Evolutionary conservation across 352 stramenopile species (phyloP).

Genomic region (Pythium dissotocum): DNA sequence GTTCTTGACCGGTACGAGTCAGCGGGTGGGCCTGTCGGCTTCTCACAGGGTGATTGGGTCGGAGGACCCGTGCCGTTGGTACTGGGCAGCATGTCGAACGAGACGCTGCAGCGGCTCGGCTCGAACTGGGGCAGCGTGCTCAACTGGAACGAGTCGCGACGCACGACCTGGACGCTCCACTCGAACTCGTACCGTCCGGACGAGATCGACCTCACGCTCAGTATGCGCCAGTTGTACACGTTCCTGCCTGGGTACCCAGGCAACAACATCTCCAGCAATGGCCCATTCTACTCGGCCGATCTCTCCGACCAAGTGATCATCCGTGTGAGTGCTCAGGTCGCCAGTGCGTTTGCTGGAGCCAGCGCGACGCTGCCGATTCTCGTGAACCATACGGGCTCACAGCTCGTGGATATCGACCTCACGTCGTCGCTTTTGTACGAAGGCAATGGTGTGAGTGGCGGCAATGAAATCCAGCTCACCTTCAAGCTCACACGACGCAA

Average conservation of each 20-base stretch:
- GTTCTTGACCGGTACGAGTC: slow-evolving; percentile 35
- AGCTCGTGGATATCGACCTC: slow-evolving; percentile 38
- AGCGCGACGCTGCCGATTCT: slow-evolving; percentile 34
- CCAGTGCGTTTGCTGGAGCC: slow-evolving; percentile 10
- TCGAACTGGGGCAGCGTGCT: neutral
- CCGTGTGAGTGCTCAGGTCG: slow-evolving; percentile 27
- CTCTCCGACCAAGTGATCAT: slow-evolving; percentile 43
- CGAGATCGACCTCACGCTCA: slow-evolving; percentile 43
- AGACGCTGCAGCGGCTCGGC: neutral
- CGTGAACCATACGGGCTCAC: slow-evolving; percentile 38
- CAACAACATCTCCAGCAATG: neutral
- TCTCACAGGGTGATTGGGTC: neutral
- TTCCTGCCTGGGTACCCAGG: neutral
- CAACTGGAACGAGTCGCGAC: slow-evolving; percentile 31
- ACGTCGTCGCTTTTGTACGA: slow-evolving; percentile 29
- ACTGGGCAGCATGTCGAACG: slow-evolving; percentile 25
- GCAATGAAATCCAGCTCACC: slow-evolving; percentile 23
- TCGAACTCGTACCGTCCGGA: neutral
- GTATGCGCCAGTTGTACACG: slow-evolving; percentile 51
- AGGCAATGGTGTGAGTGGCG: neutral
- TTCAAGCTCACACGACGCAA: slow-evolving; percentile 25
- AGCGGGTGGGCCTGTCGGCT: slow-evolving; percentile 7
- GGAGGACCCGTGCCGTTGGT: slow-evolving; percentile 22
- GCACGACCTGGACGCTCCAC: slow-evolving; percentile 42
- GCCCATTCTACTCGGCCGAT: slow-evolving; percentile 32